Evolutionary conservation across 2,329 filamentous ascomycete species (phyloP).

Genomic region (Periglandula ipomoeae): DNA sequence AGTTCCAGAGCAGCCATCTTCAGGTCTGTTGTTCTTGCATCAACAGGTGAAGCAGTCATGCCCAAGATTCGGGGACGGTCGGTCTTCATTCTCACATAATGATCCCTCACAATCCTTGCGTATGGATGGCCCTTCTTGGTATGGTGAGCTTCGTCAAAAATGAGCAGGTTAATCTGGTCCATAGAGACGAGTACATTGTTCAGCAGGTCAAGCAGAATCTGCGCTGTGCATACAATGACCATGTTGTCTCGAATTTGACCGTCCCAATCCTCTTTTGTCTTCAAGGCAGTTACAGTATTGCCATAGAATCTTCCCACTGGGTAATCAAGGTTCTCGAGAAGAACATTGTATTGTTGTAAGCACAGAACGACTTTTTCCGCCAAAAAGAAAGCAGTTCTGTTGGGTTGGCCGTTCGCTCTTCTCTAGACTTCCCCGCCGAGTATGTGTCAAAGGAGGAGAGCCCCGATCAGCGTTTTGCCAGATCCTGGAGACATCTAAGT

Average conservation of each 20-base stretch:
- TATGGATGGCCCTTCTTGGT: constrained; percentile 91
- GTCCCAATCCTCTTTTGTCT: constrained; percentile 38
- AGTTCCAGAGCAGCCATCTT: constrained; percentile 61
- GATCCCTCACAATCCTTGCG: constrained; percentile 80
- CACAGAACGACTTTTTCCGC: constrained; percentile 86
- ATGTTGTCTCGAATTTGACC: constrained; percentile 54
- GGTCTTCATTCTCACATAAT: constrained; percentile 51
- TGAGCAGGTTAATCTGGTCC: constrained; percentile 73
- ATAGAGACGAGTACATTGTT: constrained; percentile 73
- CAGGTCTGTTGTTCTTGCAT: constrained; percentile 63
- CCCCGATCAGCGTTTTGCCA: constrained; percentile 94
- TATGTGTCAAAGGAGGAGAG: constrained; percentile 67
- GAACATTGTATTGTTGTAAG: constrained; percentile 77
- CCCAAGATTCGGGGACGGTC: constrained; percentile 72
- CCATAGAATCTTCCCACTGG: constrained; percentile 68
- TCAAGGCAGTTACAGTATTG: constrained; percentile 41
- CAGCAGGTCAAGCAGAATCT: constrained; percentile 72
- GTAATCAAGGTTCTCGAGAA: constrained; percentile 73
- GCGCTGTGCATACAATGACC: constrained; percentile 87
- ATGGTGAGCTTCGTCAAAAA: constrained; percentile 96
- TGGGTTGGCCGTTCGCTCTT: constrained; percentile 48
- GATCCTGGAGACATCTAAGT: constrained; percentile 46
- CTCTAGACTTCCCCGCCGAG: constrained; percentile 70
- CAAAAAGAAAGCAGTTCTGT: constrained; percentile 74
- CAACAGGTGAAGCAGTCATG: constrained; percentile 94